phyloP scores from a whole-genome alignment of 352 stramenopile species.

The Phytophthora sp. region DNA sequence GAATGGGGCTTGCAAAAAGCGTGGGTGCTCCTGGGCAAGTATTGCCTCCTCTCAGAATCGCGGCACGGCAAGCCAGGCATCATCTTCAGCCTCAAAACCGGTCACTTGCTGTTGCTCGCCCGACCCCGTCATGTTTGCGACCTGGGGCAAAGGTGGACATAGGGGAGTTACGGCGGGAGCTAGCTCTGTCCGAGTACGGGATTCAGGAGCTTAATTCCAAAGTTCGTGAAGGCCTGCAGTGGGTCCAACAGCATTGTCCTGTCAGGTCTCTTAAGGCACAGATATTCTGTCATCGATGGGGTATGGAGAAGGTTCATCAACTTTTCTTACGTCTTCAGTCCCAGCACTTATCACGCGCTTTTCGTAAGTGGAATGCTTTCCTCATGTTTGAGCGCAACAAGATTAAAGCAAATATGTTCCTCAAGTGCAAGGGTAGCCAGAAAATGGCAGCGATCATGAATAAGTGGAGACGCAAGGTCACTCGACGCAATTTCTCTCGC shows the following conservation, averaged over 20 bases:
- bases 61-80: slow-evolving; percentile 50
- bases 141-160: slow-evolving; percentile 54
- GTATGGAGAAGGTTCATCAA: slow-evolving; percentile 81
- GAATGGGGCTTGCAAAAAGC: slow-evolving; percentile 7
- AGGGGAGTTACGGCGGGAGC: slow-evolving; percentile 68
- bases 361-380: slow-evolving; percentile 75
- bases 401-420: slow-evolving; percentile 73
- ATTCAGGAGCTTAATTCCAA: slow-evolving; percentile 77
- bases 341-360: slow-evolving; percentile 68
- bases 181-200: slow-evolving; percentile 79
- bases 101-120: slow-evolving; percentile 42
- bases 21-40: slow-evolving; percentile 11
- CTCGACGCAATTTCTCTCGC: slow-evolving; percentile 43
- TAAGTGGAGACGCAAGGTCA: slow-evolving; percentile 62
- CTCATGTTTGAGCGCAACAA: slow-evolving; percentile 81
- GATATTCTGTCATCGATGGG: slow-evolving; percentile 87
- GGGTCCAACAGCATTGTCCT: slow-evolving; percentile 86
- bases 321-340: slow-evolving; percentile 75
- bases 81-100: slow-evolving; percentile 51
- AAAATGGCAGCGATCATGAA: slow-evolving; percentile 74
- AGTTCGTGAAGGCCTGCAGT: slow-evolving; percentile 83
- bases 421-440: slow-evolving; percentile 85
- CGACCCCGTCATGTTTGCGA: slow-evolving; percentile 65
- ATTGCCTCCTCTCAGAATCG: slow-evolving; percentile 70
- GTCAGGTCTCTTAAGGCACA: slow-evolving; percentile 83